Base-by-base conservation (phyloP, 2,329 filamentous ascomycete species). In the Colletotrichum musae region DNA sequence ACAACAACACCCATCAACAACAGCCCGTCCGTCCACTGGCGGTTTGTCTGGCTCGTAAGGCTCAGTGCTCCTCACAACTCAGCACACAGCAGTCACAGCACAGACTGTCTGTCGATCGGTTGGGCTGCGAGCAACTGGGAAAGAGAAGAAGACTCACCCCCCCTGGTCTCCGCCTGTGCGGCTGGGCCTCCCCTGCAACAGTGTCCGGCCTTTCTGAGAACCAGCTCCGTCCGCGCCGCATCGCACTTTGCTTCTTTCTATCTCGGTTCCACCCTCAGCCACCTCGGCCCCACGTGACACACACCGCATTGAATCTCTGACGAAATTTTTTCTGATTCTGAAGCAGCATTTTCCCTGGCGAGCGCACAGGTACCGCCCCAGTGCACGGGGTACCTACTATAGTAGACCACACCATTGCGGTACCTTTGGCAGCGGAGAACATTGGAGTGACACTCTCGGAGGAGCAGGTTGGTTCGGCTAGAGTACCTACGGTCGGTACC, bases 241-340 rank as follows among this genome's bases (percentile, higher is more conserved):
- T 36, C 68, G 63, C 64, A 58, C 52, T 68, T 66, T 70, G 57
- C 68, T 70, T 68, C 64, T 68, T 68, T 58, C 53, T 57, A 50
- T 58, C 54, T 48, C 9, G 32, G 36, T 43, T 28, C 63, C 68
- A 68, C 64, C 52, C 3, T 70, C 68, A 70, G 64, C 68, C 57
- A 69, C 56, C 52, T 45, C 18, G n/a, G 52, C 64, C 48, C 63
- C 68, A 70, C 68, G 68, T 70, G 68, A 68, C 43, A 68, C 63
- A 62, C 64, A 70, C 68, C 64, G 68, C 68, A 70, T 70, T 41
- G 45, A 68, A 54, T 63, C 41, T 50, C 45, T 70, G 58, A 68
- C 58, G 58, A 58, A 58, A 62, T 62, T 53, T 50, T 16, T 59
- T 24, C 9, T 21, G 47, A 39, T 39, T 57, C 53, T 53, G 63